Base-by-base conservation (phyloP, 768 basidiomycete genomes). In the Xanthoconium purpureum region DNA sequence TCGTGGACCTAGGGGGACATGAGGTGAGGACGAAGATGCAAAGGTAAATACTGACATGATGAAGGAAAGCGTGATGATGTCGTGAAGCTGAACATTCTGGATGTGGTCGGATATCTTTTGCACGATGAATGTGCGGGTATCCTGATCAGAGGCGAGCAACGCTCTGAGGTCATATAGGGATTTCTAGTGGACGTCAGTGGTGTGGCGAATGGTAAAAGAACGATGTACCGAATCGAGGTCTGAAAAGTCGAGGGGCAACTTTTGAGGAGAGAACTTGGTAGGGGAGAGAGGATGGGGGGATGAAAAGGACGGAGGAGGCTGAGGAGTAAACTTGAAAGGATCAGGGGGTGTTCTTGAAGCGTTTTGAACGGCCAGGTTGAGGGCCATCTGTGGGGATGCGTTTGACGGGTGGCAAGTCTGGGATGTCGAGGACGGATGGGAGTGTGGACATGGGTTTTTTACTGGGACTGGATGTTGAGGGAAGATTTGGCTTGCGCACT, bases 51-150 rank as follows among this genome's bases (percentile, higher is more conserved):
- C 70, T 29, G 54, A 82, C 82, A 74, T 71, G 53, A 75, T 69
- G 3, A 64, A 62, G 30, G 80, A 75, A 17, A 81, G 69, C 2
- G 73, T 50, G 7, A 74, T 56, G 17, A 81, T 69, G 39, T 84
- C 82, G 12, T 60, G 57, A n/a, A 53, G 47, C 9, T 56, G 55
- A 6, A 56, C 43, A 35, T 60, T 62, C 18, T 71, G 24, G 24
- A 24, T 24, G 24, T 24, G 24, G 24, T 24, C 24, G 24, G 24
- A 24, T 24, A 24, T 24, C 24, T 24, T 24, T 24, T 24, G 24
- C 24, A 4, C 24, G 24, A 24, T 24, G 24, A 24, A 24, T 24
- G 24, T 24, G 24, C 24, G 24, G 24, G 24, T 24, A 24, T 24
- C 24, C 24, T 24, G 24, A 24, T 24, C 64, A 2, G 50, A 47